Evolutionary conservation across 441 rosid genomes (phyloP).

Genomic region (Mallotus repandus): DNA sequence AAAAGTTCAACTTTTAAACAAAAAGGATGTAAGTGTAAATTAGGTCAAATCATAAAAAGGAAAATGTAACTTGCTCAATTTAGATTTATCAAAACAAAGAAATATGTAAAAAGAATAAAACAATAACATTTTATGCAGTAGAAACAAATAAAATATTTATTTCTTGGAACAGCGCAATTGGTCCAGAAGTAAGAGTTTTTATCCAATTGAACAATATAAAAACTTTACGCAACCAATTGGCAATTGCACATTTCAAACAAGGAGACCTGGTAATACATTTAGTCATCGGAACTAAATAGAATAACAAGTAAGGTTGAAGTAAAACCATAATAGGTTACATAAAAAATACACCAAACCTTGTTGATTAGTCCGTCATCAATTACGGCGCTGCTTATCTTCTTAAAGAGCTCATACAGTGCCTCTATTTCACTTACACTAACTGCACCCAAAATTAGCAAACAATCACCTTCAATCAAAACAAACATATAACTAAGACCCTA

Average conservation of each 20-base stretch:
- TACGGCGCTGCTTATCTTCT: conserved; percentile 98
- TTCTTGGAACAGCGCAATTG: not conserved
- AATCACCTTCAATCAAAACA: conserved; percentile 22
- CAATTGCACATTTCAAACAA: too few relatives aligned
- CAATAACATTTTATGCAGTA: too few relatives aligned
- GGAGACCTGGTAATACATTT: not conserved
- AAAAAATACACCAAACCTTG: conserved; percentile 49
- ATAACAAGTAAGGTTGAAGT: not conserved
- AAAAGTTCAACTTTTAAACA: too few relatives aligned
- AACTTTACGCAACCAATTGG: too few relatives aligned
- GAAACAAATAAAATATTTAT: too few relatives aligned
- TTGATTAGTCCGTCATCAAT: conserved; percentile 94
- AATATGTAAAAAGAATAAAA: too few relatives aligned
- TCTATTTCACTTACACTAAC: conserved; percentile 98
- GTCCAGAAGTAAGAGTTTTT: too few relatives aligned
- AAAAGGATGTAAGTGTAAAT: too few relatives aligned
- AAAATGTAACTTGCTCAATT: too few relatives aligned
- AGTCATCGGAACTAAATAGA: not conserved
- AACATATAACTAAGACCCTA: not conserved
- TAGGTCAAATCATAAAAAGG: too few relatives aligned
- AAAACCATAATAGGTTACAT: not conserved
- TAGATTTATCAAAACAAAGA: too few relatives aligned
- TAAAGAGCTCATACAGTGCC: conserved; percentile 94
- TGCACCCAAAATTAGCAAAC: conserved; percentile 37
- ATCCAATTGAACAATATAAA: not conserved